A percentile compares a stretch with the other conserved stretches of the same genome.
Evolutionary conservation across 2,329 filamentous ascomycete genomes (phyloP).

Genomic region (Microsporum audouinii): DNA sequence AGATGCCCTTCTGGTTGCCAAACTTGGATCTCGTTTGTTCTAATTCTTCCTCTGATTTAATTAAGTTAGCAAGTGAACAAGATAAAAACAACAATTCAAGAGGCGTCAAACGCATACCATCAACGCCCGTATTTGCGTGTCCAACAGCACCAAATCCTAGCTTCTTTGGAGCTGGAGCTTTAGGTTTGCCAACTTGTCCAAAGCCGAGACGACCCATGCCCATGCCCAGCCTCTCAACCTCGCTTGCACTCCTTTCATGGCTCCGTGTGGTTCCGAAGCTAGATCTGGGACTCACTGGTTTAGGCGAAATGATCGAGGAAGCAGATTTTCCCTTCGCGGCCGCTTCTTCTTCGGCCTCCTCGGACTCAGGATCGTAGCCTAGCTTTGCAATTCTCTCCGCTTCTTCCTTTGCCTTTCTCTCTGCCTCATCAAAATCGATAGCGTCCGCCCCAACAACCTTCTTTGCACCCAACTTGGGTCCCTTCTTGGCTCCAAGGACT

Average conservation of each 20-base stretch:
- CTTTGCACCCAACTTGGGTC: constrained; percentile 77
- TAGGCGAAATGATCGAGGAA: constrained; percentile 59
- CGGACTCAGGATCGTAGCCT: constrained; percentile 87
- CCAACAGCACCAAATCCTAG: constrained; percentile 81
- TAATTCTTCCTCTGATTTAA: constrained; percentile 55
- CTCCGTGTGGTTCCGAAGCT: constrained; percentile 50
- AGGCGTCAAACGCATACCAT: constrained; percentile 44
- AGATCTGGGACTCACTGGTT: constrained; percentile 54
- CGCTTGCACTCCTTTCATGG: constrained; percentile 51
- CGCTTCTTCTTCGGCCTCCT: constrained; percentile 41
- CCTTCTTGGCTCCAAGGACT: constrained; percentile 76
- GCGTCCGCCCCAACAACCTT: constrained; percentile 63
- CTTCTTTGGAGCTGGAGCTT: constrained; percentile 56
- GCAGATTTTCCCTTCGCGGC: constrained; percentile 37
- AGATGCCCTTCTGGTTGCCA: constrained; percentile 86
- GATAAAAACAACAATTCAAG: neutral
- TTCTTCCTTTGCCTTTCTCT: constrained; percentile 94
- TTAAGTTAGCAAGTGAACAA: constrained; percentile 10
- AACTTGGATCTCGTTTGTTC: constrained; percentile 81
- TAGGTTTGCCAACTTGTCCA: constrained; percentile 63
- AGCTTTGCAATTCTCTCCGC: constrained; percentile 91
- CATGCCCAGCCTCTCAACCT: constrained; percentile 84
- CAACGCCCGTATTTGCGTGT: constrained; percentile 55
- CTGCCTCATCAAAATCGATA: constrained; percentile 94
- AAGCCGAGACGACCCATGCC: constrained; percentile 76